Evolutionary conservation across 768 basidiomycete genomes (phyloP).

Genomic region (Auriscalpium orientale): DNA sequence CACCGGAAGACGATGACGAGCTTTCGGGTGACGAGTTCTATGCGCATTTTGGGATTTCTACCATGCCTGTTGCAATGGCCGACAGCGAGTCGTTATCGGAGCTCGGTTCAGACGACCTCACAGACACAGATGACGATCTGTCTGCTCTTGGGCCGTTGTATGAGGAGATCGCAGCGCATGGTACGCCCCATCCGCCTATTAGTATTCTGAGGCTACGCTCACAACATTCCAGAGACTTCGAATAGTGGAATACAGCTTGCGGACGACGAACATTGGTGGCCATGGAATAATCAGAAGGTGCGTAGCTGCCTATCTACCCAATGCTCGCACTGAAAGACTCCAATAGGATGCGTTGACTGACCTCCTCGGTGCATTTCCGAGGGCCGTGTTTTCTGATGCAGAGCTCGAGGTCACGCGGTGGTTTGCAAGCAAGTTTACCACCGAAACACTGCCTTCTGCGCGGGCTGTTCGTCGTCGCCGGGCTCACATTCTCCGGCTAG

Average conservation of each 20-base stretch:
- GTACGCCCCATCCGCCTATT: neutral
- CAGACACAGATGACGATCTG: neutral
- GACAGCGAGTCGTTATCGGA: too few relatives aligned
- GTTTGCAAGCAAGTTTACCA: constrained; percentile 4
- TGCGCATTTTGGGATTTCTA: too few relatives aligned
- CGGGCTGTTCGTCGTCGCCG: too few relatives aligned
- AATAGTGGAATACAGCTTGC: neutral
- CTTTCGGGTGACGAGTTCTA: too few relatives aligned
- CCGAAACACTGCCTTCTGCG: too few relatives aligned
- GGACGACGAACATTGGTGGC: neutral
- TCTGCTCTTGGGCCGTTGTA: too few relatives aligned
- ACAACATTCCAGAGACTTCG: neutral
- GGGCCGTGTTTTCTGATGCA: constrained; percentile 11
- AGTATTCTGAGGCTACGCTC: neutral
- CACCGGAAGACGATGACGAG: neutral
- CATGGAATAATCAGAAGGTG: neutral
- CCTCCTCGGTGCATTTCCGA: constrained; percentile 9
- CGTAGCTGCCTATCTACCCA: neutral
- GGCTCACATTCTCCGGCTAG: too few relatives aligned
- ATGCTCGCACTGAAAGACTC: neutral
- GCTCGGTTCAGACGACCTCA: neutral
- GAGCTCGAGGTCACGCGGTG: constrained; percentile 9
- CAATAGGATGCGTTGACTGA: constrained; percentile 5
- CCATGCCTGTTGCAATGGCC: too few relatives aligned
- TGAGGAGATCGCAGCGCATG: too few relatives aligned